Conservation (phyloP, 2,329 filamentous ascomycete genomes). For the Monilinia aucupariae region DNA sequence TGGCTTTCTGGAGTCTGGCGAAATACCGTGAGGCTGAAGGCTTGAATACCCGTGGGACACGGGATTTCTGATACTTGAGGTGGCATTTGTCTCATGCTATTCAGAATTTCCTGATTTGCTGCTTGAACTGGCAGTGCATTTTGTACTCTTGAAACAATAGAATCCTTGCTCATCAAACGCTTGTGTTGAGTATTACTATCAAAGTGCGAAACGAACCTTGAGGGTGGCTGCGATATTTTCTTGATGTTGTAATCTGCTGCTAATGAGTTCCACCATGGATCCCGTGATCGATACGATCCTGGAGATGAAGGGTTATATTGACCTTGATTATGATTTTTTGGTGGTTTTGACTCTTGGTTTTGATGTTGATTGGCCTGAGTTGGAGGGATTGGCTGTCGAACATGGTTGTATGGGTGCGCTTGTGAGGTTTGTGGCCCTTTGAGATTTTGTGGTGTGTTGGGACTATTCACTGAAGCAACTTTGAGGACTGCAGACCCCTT, state of each 20-base stretch:
- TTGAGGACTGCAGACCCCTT: background rate
- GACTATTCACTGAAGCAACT: background rate
- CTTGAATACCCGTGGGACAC: background rate
- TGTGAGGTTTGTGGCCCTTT: background rate
- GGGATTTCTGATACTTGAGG: background rate
- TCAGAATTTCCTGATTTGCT: background rate
- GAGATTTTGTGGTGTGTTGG: background rate
- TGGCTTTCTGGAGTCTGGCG: background rate
- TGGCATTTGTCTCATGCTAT: background rate
- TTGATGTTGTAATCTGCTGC: constrained; percentile 1
- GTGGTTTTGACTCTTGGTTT: background rate
- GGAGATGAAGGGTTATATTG: background rate
- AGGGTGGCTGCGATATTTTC: background rate
- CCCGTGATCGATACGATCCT: background rate
- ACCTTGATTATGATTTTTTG: background rate
- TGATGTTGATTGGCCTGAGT: background rate
- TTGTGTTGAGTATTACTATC: background rate
- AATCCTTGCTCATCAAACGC: background rate
- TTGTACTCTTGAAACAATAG: background rate
- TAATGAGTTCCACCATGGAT: constrained; percentile 11
- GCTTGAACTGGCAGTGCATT: background rate
- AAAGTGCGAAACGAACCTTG: background rate
- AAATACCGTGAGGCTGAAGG: background rate
- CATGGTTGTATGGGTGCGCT: background rate
- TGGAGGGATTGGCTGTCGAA: background rate